Evolutionary conservation across 192 early-diverging fungal species (phyloP), one percentile per base, ranked within the genome.

Genomic region (Physocladia obscura): DNA sequence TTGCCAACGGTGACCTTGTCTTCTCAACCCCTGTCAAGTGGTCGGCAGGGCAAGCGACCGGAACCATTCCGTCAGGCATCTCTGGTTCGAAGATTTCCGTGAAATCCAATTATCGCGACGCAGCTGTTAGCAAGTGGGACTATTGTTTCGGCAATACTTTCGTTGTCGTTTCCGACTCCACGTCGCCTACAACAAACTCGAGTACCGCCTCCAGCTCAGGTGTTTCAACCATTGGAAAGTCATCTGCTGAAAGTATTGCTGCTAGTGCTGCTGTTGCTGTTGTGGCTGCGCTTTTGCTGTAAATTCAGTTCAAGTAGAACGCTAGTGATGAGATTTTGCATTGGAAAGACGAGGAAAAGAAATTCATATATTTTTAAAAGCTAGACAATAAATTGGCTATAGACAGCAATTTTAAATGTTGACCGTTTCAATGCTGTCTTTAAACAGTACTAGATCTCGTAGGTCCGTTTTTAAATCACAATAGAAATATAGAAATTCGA

Each of bases 81-180:
- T 6, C 60, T 22, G 60, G 60, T 26, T 26, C 5, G 13, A 62
- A 62, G 39, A 47, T 36, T 26, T 22, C 60, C 21, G 15, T 62
- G 2, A 62, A 62, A 26, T 62, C 60, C 5, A 21, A 17, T 31
- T 62, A 62, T 36, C 35, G 44, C 47, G 60, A 62, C 27, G 44
- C 11, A 17, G 21, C 21, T 17, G 19, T 26, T 21, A 47, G 8
- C 35, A 24, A n/a, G 38, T 62, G 60, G 60, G 27, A 15, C 8
- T 22, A 47, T 40, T 62, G 60, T 2, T 62, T 62, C 39, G 60
- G 60, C n/a, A 47, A 27, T 3, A 62, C 60, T 2, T 62, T 62
- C 40, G n/a, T 5, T 4, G 27, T 62, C 30, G 6, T 26, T 17
- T 5, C 13, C 15, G 8, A 13, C n/a, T 22, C 60, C 29, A 6